These are phyloP conservation scores for Asterochloris erici DNA, from an alignment of 139 green algal genomes.

Conservation along the genomic window DNA sequence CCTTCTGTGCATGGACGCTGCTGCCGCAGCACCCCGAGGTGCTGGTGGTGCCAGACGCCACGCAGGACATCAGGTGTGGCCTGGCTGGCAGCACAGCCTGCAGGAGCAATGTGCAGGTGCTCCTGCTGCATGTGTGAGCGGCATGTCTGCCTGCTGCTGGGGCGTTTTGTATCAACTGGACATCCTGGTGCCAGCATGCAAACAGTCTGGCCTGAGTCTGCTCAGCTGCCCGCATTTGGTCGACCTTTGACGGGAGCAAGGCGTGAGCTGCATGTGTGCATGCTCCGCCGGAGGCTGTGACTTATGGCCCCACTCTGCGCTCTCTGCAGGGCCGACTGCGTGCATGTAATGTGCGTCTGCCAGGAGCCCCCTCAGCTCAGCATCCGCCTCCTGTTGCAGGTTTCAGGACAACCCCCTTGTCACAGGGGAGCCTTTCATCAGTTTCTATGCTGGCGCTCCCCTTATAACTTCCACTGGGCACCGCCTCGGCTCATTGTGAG, in stretches of 20 bases:
- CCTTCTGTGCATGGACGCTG: slow-evolving; percentile 86
- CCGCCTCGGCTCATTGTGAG: slow-evolving; percentile 67
- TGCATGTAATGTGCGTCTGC: too few species aligned
- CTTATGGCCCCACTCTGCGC: too few species aligned
- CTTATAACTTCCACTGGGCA: slow-evolving; percentile 64
- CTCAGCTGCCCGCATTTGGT: too few species aligned
- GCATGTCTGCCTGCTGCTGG: too few species aligned
- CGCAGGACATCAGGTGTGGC: slow-evolving; percentile 50
- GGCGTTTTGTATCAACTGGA: too few species aligned
- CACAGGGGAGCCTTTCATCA: slow-evolving; percentile 57
- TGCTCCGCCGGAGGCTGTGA: too few species aligned
- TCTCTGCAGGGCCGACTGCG: too few species aligned
- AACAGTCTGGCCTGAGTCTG: not conserved
- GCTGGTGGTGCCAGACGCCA: slow-evolving; percentile 72
- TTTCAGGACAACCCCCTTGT: slow-evolving; percentile 78
- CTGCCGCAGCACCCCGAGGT: slow-evolving; percentile 64
- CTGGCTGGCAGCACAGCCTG: not conserved
- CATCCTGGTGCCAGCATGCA: not conserved
- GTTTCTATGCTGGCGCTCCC: slow-evolving; percentile 87
- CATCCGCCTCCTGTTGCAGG: not conserved
- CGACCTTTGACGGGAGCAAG: too few species aligned
- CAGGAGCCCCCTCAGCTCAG: not conserved
- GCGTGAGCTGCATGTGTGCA: too few species aligned
- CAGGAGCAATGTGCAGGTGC: not conserved
- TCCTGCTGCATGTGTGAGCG: not conserved